A percentile compares a stretch with the other conserved stretches of the same genome.
Evolutionary conservation across 1,139 yeast species (phyloP).

Genomic region (Magnusiomyces fungicola): DNA sequence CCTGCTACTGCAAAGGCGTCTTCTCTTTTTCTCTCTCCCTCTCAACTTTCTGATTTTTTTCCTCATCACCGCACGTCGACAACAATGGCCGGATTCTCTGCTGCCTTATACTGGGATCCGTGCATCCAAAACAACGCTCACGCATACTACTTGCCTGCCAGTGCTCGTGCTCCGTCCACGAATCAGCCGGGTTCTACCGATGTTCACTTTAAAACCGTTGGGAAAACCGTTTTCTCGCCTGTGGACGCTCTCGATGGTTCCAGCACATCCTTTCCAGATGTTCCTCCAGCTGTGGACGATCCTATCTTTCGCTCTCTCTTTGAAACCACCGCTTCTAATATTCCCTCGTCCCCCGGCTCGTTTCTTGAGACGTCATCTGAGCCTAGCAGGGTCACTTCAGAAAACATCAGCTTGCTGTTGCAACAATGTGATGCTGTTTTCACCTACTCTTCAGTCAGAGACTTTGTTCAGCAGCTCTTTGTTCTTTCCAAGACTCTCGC

Average conservation of each 20-base stretch:
- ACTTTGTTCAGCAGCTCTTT: background rate
- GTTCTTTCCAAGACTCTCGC: background rate
- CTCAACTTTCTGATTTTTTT: background rate
- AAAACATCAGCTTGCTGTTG: background rate
- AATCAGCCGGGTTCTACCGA: no score
- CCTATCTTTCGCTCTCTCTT: background rate
- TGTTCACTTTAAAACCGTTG: background rate
- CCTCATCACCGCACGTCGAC: background rate
- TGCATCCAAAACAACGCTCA: conserved; percentile 6
- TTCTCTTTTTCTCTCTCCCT: conserved; percentile 1
- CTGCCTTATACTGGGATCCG: conserved; percentile 15
- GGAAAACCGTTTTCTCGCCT: background rate
- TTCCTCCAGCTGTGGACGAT: no score
- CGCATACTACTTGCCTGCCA: conserved; percentile 2
- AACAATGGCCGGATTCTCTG: background rate
- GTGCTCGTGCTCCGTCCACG: no score
- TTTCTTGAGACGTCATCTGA: background rate
- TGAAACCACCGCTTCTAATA: background rate
- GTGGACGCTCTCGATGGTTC: no score
- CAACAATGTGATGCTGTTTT: background rate
- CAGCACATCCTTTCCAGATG: background rate
- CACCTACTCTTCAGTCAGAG: background rate
- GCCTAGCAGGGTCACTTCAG: background rate
- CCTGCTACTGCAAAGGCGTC: background rate
- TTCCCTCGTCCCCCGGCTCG: background rate